A percentile compares a stretch with the other conserved stretches of the same genome.
These are phyloP conservation scores for Pyrrhoderma noxium DNA, from an alignment of 1,284 basidiomycete species.

Conservation along the genomic window DNA sequence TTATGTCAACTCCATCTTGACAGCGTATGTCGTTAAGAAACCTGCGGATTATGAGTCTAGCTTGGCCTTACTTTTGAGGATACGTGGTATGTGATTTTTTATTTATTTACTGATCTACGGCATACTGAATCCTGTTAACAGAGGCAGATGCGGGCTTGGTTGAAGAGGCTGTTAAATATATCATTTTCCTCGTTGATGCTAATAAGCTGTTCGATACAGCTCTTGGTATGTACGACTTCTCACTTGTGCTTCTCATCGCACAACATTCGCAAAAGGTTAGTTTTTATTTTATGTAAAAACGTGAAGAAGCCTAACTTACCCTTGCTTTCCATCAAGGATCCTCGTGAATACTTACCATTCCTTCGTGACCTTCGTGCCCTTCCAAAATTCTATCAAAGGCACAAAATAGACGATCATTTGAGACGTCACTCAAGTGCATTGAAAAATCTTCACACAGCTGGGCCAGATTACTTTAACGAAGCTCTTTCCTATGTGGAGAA, in stretches of 20 bases:
- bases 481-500: constrained; percentile 74
- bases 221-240: constrained; percentile 98
- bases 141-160: constrained; percentile 70
- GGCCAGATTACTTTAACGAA: constrained; percentile 68
- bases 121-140: constrained; percentile 26
- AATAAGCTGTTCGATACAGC: constrained; percentile 91
- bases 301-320: background rate
- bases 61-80: constrained; percentile 66
- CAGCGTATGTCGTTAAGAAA: constrained; percentile 86
- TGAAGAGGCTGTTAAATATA: constrained; percentile 96
- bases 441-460: constrained; percentile 66
- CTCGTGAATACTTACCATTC: constrained; percentile 96
- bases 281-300: background rate
- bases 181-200: constrained; percentile 96
- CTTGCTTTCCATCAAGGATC: constrained; percentile 57
- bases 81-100: constrained; percentile 53
- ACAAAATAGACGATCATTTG: constrained; percentile 91
- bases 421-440: constrained; percentile 74
- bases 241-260: constrained; percentile 90
- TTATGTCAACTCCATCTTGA: constrained; percentile 89
- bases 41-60: constrained; percentile 91
- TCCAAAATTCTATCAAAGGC: constrained; percentile 79
- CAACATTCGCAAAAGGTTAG: constrained; percentile 92
- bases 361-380: constrained; percentile 81
- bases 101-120: background rate